Percentiles rank a stretch among this genome's conserved stretches.
These are phyloP conservation scores for Syncephalastrum contaminatum DNA, from an alignment of 371 early-diverging fungal genomes.

Conservation along the genomic window DNA sequence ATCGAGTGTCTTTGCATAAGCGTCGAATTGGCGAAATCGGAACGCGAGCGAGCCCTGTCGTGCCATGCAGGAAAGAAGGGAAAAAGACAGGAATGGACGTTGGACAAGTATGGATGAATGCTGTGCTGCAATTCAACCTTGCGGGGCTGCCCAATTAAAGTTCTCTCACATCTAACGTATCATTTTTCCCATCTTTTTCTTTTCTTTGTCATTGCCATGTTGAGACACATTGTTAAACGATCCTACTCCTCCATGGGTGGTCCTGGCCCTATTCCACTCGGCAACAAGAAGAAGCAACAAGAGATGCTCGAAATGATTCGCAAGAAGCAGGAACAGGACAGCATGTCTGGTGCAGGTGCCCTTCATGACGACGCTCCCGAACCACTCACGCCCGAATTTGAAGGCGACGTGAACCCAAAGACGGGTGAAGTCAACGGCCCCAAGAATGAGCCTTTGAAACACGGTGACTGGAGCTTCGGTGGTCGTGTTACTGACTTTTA, in stretches of 20 bases:
- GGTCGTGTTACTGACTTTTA: constrained; percentile 84
- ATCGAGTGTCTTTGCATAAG: constrained; percentile 95
- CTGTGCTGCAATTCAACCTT: neutral
- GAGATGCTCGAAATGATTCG: constrained; percentile 74
- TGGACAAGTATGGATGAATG: too few relatives aligned
- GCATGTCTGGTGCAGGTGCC: constrained; percentile 30
- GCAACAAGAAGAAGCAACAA: constrained; percentile 64
- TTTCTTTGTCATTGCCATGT: constrained; percentile 10
- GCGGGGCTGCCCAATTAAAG: too few relatives aligned
- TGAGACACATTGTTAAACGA: constrained; percentile 17
- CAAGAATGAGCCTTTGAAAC: constrained; percentile 82
- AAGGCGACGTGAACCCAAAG: constrained; percentile 74
- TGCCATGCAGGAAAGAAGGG: constrained; percentile 16
- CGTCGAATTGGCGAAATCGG: constrained; percentile 76
- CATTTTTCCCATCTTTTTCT: neutral
- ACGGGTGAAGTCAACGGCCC: constrained; percentile 87
- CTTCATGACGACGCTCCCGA: constrained; percentile 62
- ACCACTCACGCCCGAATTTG: constrained; percentile 58
- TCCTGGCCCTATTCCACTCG: constrained; percentile 78
- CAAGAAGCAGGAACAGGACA: constrained; percentile 39
- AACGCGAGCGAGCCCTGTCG: constrained; percentile 40
- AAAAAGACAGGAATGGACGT: too few relatives aligned
- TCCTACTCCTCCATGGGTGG: constrained; percentile 39
- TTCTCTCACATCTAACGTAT: neutral
- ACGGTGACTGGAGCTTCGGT: constrained; percentile 89